Evolutionary conservation across 2,329 filamentous ascomycete species (phyloP).

Genomic region (Sarocladium strictum): DNA sequence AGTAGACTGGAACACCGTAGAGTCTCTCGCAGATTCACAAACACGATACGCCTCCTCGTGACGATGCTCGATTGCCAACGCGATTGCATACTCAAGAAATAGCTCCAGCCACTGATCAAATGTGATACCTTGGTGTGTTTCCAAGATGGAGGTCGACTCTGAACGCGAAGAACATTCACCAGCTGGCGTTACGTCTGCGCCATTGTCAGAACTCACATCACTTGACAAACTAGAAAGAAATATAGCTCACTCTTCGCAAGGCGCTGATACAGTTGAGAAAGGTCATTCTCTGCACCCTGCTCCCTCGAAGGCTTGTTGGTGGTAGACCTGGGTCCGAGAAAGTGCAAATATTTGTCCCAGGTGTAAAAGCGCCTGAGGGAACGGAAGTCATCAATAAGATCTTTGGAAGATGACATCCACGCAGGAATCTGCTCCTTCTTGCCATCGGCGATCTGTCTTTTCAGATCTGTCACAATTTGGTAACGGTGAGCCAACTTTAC

Average conservation of each 20-base stretch:
- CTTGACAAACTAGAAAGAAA: neutral
- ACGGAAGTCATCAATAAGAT: slow-evolving; percentile 58
- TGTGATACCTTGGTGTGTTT: slow-evolving; percentile 65
- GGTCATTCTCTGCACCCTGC: slow-evolving; percentile 27
- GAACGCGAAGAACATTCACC: neutral
- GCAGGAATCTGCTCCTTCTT: slow-evolving; percentile 35
- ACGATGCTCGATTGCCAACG: slow-evolving; percentile 62
- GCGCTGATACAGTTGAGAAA: slow-evolving; percentile 51
- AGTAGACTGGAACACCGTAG: slow-evolving; percentile 74
- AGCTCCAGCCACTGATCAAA: slow-evolving; percentile 86
- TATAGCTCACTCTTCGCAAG: slow-evolving; percentile 45
- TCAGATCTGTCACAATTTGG: slow-evolving; percentile 36
- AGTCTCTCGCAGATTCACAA: slow-evolving; percentile 70
- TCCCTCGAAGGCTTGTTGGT: slow-evolving; percentile 13
- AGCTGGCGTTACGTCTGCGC: neutral
- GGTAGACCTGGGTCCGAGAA: slow-evolving; percentile 36
- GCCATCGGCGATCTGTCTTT: slow-evolving; percentile 34
- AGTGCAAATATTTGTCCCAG: slow-evolving; percentile 59
- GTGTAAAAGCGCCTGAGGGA: slow-evolving; percentile 59
- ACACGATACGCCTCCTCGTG: slow-evolving; percentile 71
- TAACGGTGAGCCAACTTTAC: slow-evolving; percentile 35
- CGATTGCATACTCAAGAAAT: slow-evolving; percentile 80
- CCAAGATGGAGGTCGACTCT: neutral
- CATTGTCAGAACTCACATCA: slow-evolving; percentile 9
- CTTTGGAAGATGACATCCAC: slow-evolving; percentile 55